Evolutionary conservation across 768 basidiomycete species (phyloP), one percentile per base, ranked within the genome.

Genomic region (Russula olivacea): DNA sequence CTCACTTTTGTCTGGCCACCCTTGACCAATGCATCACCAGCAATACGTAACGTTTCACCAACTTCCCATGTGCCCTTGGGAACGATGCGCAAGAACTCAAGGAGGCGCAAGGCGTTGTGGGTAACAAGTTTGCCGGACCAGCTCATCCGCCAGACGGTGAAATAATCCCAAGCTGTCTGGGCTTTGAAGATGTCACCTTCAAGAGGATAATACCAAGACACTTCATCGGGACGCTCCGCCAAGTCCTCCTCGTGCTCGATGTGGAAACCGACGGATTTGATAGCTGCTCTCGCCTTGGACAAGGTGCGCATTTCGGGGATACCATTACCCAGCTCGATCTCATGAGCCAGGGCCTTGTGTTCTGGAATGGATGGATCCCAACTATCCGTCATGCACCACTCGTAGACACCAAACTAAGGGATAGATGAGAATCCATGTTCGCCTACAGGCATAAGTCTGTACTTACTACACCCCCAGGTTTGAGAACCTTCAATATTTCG

Each of bases 301-400:
- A 93, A 75, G 41, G 85, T 85, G 6, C 97, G 87, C 96, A 98
- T 97, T 77, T 98, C 92, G 21, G 97, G 93, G 70, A 99, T 98
- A 60, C 97, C 97, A 71, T 96, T 93, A 23, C 97, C 96, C 61
- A 97, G 78, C 73, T 98, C 95, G 65, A 98, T 88, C 64, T 83
- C 83, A 77, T 98, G 94, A 14, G 92, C 91, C 61, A 98, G 85
- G 50, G 82, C 82, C 77, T 94, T 95, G 82, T 98, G 96, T 58
- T 81, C 75, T 19, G 93, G 89, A 72, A 80, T 89, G 51, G 88
- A 82, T 43, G 90, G 83, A 75, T 98, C 89, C 91, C 95, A 95
- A 3, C 75, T 73, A 74, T 98, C 94, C 21, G 97, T 98, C 97
- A 99, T 98, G 75, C 86, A 88, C 96, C 96, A 99, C 74, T 98